Evolutionary conservation across 306 rosid genomes (phyloP), one percentile per base, ranked within the genome.

Genomic region (Casuarina equisetifolia): DNA sequence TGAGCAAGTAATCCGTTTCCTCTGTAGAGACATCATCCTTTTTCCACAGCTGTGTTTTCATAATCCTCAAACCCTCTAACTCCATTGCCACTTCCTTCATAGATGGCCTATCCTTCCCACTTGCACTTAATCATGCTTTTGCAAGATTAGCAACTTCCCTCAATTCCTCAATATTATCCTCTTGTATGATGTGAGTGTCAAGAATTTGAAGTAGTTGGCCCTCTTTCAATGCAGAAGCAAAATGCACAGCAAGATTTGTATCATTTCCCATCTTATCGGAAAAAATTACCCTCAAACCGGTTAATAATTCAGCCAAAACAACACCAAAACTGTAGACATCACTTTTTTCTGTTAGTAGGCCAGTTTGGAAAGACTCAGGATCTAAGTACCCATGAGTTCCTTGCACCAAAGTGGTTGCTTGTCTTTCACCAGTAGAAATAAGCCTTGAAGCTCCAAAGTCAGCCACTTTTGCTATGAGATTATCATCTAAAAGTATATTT

Each of bases 271-370:
- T 81, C 58, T 63, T 78, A 8, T 78, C 32, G 6, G 85, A 78
- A 7, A 81, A 84, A 6, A 84, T 43, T 2, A 89, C 86, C 66
- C 86, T 86, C 39, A 49, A 81, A 32, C 90, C 84, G 0, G 89
- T 90, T 5, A 88, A 25, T n/a, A 90, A 48, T 75, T 90, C 92
- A 2, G 81, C 74, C 6, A 90, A 38, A 2, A 88, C 86, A 2
- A 90, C 87, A 11, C 90, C 89, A 19, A 89, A 89, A 17, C 91
- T 87, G 54, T 85, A 88, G 0, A 89, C 93, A 67, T 87, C 91
- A 55, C 93, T 89, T 45, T 89, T 89, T 20, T 85, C 86, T 12
- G 85, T 87, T 51, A 89, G 53, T 2, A 81, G 85, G 61, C 89
- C 84, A 12, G 89, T 85, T 0, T 68, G 79, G 16, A 87, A 63